Conservation (phyloP, 2,329 filamentous ascomycete genomes). For the Curvularia spicifera region DNA sequence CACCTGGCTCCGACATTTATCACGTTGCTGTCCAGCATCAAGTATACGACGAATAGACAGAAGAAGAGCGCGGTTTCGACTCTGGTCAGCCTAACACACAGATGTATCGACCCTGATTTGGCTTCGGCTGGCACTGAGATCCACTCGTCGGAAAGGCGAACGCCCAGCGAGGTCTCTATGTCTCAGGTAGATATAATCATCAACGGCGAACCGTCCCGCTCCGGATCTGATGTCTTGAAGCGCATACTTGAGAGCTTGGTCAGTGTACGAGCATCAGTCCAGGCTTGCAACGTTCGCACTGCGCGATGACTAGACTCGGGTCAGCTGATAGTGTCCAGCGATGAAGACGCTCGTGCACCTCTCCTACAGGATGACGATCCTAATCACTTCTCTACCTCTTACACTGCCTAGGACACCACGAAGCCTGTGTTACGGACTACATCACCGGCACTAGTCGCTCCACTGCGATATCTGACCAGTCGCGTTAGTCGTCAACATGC, state of each 20-base stretch:
- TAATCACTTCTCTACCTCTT: slow-evolving; percentile 53
- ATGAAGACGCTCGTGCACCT: slow-evolving; percentile 59
- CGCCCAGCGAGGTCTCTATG: slow-evolving; percentile 61
- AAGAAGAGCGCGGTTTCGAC: slow-evolving; percentile 50
- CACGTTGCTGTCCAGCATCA: slow-evolving; percentile 38
- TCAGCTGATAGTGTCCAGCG: slow-evolving; percentile 17
- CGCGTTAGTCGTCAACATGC: slow-evolving; percentile 70
- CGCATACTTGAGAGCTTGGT: slow-evolving; percentile 12
- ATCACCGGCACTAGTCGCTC: slow-evolving; percentile 56
- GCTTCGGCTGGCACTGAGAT: slow-evolving; percentile 45
- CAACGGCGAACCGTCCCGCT: slow-evolving; percentile 49
- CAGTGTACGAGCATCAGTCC: slow-evolving; percentile 34
- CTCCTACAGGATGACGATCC: slow-evolving; percentile 51
- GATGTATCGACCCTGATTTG: slow-evolving; percentile 43
- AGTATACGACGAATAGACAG: slow-evolving; percentile 34
- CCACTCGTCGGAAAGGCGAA: slow-evolving; percentile 66
- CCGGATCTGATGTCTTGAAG: slow-evolving; percentile 39
- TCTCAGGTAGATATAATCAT: slow-evolving; percentile 40
- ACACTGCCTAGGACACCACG: slow-evolving; percentile 47
- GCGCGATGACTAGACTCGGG: slow-evolving; percentile 20
- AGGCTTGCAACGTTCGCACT: slow-evolving; percentile 34
- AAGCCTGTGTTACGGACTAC: slow-evolving; percentile 59
- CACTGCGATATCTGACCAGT: slow-evolving; percentile 63
- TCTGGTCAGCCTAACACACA: slow-evolving; percentile 53
- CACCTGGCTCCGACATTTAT: slow-evolving; percentile 42